Conservation (phyloP, 2,329 filamentous ascomycete genomes). For the Talaromyces verruculosus region DNA sequence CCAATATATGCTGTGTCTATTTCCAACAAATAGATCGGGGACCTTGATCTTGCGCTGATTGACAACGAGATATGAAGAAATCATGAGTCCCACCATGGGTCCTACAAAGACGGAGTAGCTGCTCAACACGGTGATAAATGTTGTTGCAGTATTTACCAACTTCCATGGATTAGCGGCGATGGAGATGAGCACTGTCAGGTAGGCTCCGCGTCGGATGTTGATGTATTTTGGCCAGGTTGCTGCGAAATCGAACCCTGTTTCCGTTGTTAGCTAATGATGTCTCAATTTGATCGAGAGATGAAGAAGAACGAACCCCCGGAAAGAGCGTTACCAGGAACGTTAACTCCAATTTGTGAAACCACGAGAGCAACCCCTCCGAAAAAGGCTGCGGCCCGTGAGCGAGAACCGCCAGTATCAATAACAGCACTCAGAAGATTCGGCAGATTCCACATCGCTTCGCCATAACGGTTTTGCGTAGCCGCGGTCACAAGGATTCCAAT, state of each 20-base stretch:
- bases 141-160: slow-evolving; percentile 28
- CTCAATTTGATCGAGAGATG: background rate
- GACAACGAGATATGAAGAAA: slow-evolving; percentile 49
- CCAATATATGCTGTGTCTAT: slow-evolving; percentile 31
- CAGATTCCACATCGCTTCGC: slow-evolving; percentile 30
- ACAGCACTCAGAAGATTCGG: slow-evolving; percentile 29
- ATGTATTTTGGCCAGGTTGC: slow-evolving; percentile 55
- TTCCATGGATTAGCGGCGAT: slow-evolving; percentile 30
- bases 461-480: slow-evolving; percentile 31
- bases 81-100: slow-evolving; percentile 48
- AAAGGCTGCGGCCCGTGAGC: slow-evolving; percentile 28
- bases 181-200: slow-evolving; percentile 45
- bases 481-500: slow-evolving; percentile 35
- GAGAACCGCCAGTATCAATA: slow-evolving; percentile 26
- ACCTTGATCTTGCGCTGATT: slow-evolving; percentile 43
- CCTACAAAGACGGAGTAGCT: slow-evolving; percentile 48
- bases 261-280: background rate
- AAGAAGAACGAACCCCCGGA: slow-evolving; percentile 22
- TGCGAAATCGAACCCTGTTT: slow-evolving; percentile 55
- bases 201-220: slow-evolving; percentile 57
- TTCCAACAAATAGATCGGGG: slow-evolving; percentile 44
- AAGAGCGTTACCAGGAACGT: slow-evolving; percentile 30
- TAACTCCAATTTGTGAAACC: slow-evolving; percentile 30
- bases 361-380: slow-evolving; percentile 29
- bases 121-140: slow-evolving; percentile 27